phyloP scores from a whole-genome alignment of 371 early-diverging fungal genomes.

The Rhizopus delemar region DNA sequence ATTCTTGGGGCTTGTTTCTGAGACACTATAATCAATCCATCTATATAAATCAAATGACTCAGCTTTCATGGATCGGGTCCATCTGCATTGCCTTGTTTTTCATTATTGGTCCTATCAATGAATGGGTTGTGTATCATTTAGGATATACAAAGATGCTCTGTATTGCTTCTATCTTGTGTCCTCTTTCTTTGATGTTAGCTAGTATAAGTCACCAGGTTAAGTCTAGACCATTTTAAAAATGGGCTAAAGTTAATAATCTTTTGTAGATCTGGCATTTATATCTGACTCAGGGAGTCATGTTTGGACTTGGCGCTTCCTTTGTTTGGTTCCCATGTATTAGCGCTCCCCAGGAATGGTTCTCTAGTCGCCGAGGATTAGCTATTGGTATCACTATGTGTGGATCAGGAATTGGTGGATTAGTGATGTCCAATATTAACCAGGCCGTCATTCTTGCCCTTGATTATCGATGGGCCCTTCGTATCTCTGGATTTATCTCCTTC shows the following conservation, averaged over 20 bases:
- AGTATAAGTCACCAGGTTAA: conserved; percentile 53
- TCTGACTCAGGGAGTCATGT: conserved; percentile 71
- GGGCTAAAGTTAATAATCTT: background rate
- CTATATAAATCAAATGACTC: conserved; percentile 32
- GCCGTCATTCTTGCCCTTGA: conserved; percentile 53
- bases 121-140: conserved; percentile 48
- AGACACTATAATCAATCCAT: conserved; percentile 31
- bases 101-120: conserved; percentile 43
- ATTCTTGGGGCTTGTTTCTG: conserved; percentile 44
- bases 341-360: conserved; percentile 74
- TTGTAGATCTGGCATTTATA: conserved; percentile 63
- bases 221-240: background rate
- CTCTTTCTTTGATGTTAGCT: conserved; percentile 64
- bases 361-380: conserved; percentile 65
- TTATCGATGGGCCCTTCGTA: conserved; percentile 67
- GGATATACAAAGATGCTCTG: conserved; percentile 58
- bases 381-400: conserved; percentile 72
- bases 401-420: conserved; percentile 69
- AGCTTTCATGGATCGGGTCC: conserved; percentile 46
- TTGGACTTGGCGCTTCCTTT: conserved; percentile 70
- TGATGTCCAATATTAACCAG: conserved; percentile 59
- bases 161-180: conserved; percentile 49
- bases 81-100: conserved; percentile 40
- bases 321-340: conserved; percentile 69
- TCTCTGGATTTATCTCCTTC: conserved; percentile 58